These are phyloP conservation scores for Cucumis cinereus DNA, from an alignment of 306 rosid species.

Conservation along the genomic window DNA sequence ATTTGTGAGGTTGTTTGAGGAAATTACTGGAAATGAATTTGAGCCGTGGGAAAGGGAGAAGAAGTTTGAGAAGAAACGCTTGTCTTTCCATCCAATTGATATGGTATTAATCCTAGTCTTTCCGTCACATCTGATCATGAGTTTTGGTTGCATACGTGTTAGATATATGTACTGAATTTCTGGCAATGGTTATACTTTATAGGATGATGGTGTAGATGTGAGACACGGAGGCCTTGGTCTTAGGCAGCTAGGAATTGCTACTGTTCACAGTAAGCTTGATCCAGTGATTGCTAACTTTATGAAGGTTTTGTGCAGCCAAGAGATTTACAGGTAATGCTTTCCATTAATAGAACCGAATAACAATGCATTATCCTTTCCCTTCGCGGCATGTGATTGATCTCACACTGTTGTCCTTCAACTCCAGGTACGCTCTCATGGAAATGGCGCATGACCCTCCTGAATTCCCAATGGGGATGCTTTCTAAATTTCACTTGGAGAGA, in stretches of 20 bases:
- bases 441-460: conserved; percentile 71
- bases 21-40: conserved; percentile 63
- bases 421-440: conserved; percentile 81
- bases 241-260: conserved; percentile 59
- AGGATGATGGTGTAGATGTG: conserved; percentile 90
- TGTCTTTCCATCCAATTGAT: conserved; percentile 62
- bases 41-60: conserved; percentile 79
- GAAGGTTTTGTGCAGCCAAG: conserved; percentile 73
- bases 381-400: neutral
- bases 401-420: neutral
- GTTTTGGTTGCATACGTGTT: neutral
- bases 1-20: conserved; percentile 64
- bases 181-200: neutral
- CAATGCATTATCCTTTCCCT: neutral
- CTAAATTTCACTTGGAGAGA: conserved; percentile 50
- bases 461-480: conserved; percentile 60
- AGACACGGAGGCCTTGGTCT: conserved; percentile 65
- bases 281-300: conserved; percentile 61
- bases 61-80: conserved; percentile 57
- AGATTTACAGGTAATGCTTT: conserved; percentile 46
- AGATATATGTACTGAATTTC: neutral
- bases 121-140: neutral
- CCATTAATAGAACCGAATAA: neutral
- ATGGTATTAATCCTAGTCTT: conserved; percentile 34
- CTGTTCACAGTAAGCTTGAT: conserved; percentile 56